Conservation (phyloP, 73 alveolate species). For the Paramecium caudatum region DNA sequence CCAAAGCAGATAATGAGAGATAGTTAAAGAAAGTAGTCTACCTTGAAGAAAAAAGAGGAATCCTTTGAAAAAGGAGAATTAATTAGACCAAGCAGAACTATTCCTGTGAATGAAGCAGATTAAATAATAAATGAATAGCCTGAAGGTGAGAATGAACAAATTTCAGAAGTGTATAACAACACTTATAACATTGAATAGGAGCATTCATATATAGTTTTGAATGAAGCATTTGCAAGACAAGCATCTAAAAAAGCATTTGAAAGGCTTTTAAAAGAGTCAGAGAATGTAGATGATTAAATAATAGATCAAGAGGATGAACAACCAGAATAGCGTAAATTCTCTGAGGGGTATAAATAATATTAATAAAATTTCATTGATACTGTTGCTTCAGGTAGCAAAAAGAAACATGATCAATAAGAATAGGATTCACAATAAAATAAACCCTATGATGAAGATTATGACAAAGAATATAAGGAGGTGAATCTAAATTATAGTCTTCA, state of each 20-base stretch:
- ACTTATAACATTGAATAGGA: constrained; percentile 45
- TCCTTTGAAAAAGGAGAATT: no score
- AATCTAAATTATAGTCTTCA: not conserved
- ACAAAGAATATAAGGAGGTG: not conserved
- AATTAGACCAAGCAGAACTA: no score
- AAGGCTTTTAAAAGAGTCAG: not conserved
- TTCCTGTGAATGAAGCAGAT: no score
- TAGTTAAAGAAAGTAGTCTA: no score
- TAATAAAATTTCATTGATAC: no score
- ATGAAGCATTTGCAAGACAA: constrained; percentile 19
- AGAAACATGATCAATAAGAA: no score
- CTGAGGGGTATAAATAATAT: not conserved
- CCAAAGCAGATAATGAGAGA: no score
- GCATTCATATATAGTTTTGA: not conserved
- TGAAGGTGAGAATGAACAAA: not conserved
- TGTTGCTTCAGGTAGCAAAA: no score
- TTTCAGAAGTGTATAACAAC: not conserved
- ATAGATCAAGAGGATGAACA: not conserved
- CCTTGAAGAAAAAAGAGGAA: no score
- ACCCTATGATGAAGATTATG: no score
- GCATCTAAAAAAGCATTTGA: constrained; percentile 67
- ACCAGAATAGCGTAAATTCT: not conserved
- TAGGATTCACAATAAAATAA: no score
- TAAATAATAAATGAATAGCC: constrained; percentile 37
- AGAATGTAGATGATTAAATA: not conserved